Base-by-base conservation (phyloP, 1,284 basidiomycete species). In the Hortiboletus rubellus region DNA sequence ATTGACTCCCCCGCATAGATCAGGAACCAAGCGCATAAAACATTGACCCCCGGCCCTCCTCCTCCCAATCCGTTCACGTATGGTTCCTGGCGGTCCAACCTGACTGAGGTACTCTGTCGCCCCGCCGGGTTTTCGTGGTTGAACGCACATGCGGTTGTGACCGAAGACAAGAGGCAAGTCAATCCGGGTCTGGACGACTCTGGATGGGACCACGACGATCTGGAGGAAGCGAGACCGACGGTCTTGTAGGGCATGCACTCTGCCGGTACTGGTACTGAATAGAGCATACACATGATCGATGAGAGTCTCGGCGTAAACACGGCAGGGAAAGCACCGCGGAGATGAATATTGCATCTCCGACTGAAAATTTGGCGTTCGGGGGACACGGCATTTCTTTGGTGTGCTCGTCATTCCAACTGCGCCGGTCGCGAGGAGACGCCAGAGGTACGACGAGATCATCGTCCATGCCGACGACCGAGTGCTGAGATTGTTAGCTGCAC, bases 1-100 rank as follows among this genome's bases (percentile, higher is more conserved):
- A 40, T 50, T 72, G 46, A 70, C 51, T 30, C 10, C 11, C 22
- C 36, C 6, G 22, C 30, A 57, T 48, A 90, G 86, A 89, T 91
- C 63, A 85, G 90, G 57, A 90, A 87, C 64, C 84, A 88, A 72
- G 90, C 90, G 30, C 89, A 91, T 72, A 89, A 86, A 66, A 78
- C 80, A 36, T 74, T 91, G 42, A 76, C 79, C 15, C 79, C 82
- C 17, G 86, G 82, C 3, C 76, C 83, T 3, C 71, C 83, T 14
- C 89, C 88, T 12, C 82, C 86, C 3, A 92, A 92, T 65, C 89
- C 90, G 40, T 92, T 92, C 73, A 85, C 86, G 54, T 87, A 90
- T 68, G 86, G 88, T 40, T 84, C 72, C 53, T 90, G 87, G 86
- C 76, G 81, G 62, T 75, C 81, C 56, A 92, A 92, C 69, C 63